Percentiles rank a stretch among this genome's conserved stretches.
These are phyloP conservation scores for Vaccinium vitisidaea DNA, from an alignment of 148 eudicot species.

Conservation along the genomic window DNA sequence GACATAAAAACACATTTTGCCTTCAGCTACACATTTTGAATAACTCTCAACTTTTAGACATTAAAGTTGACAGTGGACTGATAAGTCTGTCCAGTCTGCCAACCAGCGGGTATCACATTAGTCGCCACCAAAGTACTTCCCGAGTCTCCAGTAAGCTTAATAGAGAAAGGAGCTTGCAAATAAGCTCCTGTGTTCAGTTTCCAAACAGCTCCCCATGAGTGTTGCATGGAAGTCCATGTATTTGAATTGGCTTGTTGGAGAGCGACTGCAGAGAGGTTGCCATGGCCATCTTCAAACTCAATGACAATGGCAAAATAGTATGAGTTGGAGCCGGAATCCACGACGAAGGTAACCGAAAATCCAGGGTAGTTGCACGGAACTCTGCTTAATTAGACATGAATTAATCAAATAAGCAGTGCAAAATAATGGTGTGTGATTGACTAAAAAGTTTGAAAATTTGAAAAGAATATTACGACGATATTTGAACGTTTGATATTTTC, in stretches of 20 bases:
- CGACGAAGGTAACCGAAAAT: conserved; percentile 14
- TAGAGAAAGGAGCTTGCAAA: conserved; percentile 25
- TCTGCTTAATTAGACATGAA: conserved; percentile 10
- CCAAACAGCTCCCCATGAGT: conserved; percentile 35
- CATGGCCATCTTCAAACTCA: conserved; percentile 25
- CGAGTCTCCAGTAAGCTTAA: conserved; percentile 21
- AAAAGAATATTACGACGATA: too few relatives aligned
- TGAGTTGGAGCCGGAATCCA: conserved; percentile 26
- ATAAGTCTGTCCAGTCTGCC: conserved; percentile 26
- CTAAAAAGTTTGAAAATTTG: too few relatives aligned
- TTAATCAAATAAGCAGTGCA: background rate
- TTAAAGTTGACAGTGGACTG: conserved; percentile 22
- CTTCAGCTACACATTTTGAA: too few relatives aligned
- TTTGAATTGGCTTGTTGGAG: conserved; percentile 22
- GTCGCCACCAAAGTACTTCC: conserved; percentile 22
- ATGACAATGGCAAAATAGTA: conserved; percentile 25
- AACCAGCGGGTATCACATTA: conserved; percentile 29
- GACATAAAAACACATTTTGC: too few relatives aligned
- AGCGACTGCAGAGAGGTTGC: conserved; percentile 19
- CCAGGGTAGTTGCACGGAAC: conserved; percentile 28
- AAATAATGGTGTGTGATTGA: too few relatives aligned
- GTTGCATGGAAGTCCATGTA: conserved; percentile 28
- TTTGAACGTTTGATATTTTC: too few relatives aligned
- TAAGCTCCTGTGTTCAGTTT: background rate
- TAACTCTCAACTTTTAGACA: background rate